A percentile compares a stretch with the other conserved stretches of the same genome.
Evolutionary conservation across 2,329 filamentous ascomycete species (phyloP).

Genomic region (Colletotrichum kahawae): DNA sequence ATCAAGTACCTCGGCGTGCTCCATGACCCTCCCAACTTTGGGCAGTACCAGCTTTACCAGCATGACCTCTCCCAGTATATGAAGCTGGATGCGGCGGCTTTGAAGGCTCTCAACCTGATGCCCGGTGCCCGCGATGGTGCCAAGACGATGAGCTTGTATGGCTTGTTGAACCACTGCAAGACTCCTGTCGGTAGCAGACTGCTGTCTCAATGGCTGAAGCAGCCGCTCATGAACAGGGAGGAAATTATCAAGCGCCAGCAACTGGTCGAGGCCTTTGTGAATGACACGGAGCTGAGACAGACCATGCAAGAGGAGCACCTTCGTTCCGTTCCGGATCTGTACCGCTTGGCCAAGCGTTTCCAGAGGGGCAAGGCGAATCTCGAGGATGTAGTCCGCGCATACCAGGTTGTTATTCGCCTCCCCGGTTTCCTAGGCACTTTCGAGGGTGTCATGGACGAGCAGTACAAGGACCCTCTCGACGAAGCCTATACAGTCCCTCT

Average conservation of each 20-base stretch:
- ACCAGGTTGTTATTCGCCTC: constrained; percentile 91
- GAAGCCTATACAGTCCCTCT: constrained; percentile 86
- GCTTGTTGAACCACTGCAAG: constrained; percentile 95
- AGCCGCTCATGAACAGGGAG: constrained; percentile 88
- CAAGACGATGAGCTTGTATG: constrained; percentile 98
- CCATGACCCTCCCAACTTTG: constrained; percentile 92
- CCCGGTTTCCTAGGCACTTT: constrained; percentile 89
- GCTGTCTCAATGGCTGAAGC: constrained; percentile 95
- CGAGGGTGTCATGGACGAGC: constrained; percentile 93
- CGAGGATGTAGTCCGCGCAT: constrained; percentile 94
- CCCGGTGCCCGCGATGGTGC: constrained; percentile 90
- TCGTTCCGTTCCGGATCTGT: constrained; percentile 90
- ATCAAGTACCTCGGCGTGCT: constrained; percentile 94
- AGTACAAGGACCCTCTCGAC: constrained; percentile 87
- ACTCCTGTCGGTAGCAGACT: constrained; percentile 90
- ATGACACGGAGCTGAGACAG: constrained; percentile 90
- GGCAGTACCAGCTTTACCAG: constrained; percentile 96
- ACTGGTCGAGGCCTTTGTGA: constrained; percentile 92
- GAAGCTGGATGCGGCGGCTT: constrained; percentile 94
- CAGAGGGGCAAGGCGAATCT: constrained; percentile 89
- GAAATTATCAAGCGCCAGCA: constrained; percentile 94
- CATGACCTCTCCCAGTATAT: constrained; percentile 97
- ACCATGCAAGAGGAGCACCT: constrained; percentile 97
- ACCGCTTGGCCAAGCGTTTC: constrained; percentile 91
- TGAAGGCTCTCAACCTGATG: constrained; percentile 96